phyloP scores from a whole-genome alignment of 495 filamentous ascomycete species.

The Amphirosellinia nigrospora region DNA sequence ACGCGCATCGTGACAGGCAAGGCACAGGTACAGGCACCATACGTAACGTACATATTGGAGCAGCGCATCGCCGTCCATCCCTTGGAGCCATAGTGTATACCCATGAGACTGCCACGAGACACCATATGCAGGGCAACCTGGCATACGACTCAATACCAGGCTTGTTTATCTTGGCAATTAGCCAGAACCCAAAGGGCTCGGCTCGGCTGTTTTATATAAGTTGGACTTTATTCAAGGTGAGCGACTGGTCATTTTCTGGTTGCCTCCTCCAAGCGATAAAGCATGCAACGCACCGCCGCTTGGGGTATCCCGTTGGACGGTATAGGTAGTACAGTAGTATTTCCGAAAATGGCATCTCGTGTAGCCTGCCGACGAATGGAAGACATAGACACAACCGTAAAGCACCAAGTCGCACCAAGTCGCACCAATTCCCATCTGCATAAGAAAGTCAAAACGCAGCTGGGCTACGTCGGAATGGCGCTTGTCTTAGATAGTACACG shows the following conservation, averaged over 20 bases:
- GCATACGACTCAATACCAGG: not conserved
- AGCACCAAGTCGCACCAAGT: not conserved
- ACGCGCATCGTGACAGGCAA: not conserved
- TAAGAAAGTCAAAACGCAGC: not conserved
- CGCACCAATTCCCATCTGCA: not conserved
- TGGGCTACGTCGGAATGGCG: not conserved
- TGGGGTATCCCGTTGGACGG: slow-evolving; percentile 14
- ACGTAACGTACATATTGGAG: not conserved
- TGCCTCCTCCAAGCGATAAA: not conserved
- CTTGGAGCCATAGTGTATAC: not conserved
- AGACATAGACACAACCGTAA: not conserved
- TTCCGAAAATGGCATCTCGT: slow-evolving; percentile 15
- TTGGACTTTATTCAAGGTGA: not conserved
- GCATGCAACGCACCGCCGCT: slow-evolving; percentile 15
- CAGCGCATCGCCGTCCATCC: not conserved
- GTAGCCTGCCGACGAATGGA: slow-evolving; percentile 1
- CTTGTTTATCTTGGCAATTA: not conserved
- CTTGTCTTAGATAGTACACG: not conserved
- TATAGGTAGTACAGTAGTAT: not conserved
- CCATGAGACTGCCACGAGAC: not conserved
- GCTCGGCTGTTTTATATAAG: slow-evolving; percentile 8
- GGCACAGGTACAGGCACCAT: too few relatives aligned
- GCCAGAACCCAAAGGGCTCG: slow-evolving; percentile 7
- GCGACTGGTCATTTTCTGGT: not conserved
- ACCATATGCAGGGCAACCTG: not conserved